Conservation (phyloP, 176 grass and related monocot genomes). For the Carex kokanica region DNA sequence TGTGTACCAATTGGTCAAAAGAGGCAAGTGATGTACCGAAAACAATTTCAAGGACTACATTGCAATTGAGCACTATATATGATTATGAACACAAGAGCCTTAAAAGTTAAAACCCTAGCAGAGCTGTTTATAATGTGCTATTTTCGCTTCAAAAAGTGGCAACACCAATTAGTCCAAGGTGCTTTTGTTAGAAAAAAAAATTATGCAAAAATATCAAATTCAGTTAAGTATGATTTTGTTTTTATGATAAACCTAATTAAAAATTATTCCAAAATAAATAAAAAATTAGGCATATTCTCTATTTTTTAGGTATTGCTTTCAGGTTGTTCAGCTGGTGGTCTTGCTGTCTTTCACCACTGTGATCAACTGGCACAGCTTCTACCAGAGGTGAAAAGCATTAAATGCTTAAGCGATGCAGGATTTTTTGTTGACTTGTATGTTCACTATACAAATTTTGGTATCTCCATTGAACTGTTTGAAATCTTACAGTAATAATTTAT, state of each 20-base stretch:
- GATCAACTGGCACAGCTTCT: conserved; percentile 48
- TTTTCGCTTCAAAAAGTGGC: not conserved
- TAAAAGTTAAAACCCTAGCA: not conserved
- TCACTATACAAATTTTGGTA: not conserved
- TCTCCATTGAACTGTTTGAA: conserved; percentile 10
- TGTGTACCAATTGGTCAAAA: too few relatives aligned
- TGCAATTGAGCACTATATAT: not conserved
- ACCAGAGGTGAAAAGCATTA: conserved; percentile 34
- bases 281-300: not conserved
- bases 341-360: conserved; percentile 84
- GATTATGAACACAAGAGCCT: not conserved
- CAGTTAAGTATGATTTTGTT: not conserved
- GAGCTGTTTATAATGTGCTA: not conserved
- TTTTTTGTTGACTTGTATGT: conserved; percentile 87
- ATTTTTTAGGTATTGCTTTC: conserved; percentile 75
- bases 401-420: conserved; percentile 89
- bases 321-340: conserved; percentile 77
- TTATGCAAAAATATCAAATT: not conserved
- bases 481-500: not conserved
- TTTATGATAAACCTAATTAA: not conserved
- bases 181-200: not conserved
- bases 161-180: not conserved
- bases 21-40: not conserved
- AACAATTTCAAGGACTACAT: not conserved
- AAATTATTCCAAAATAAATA: not conserved